Base-by-base conservation (phyloP, 192 early-diverging fungal genomes). In the Funneliformis mosseae region DNA sequence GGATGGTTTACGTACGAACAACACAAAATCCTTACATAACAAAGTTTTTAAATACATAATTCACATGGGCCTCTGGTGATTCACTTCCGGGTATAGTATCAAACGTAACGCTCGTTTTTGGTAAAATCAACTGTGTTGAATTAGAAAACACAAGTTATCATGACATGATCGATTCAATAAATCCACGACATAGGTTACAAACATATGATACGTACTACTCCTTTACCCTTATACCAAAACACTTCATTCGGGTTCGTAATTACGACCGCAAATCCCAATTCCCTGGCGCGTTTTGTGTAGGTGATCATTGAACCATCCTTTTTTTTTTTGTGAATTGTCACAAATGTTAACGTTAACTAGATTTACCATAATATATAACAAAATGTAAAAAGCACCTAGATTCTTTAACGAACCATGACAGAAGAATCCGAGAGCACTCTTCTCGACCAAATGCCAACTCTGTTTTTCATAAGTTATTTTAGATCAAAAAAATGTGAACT, bases 181-280 rank as follows among this genome's bases (percentile, higher is more conserved):
- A 41, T 63, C 39, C 60, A 76, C 39, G 23, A n/a, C 28, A 76
- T 9, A 62, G 18, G 25, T 38, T 33, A 42, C 67, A 48, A 2
- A 28, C 43, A 63, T 14, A 33, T 27, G 7, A 18, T 60, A 71
- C 78, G n/a, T 79, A 71, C 78, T 6, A 61, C 69, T 46, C 64
- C 48, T 23, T 72, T 79, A 8, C 48, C 69, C 27, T 79, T 79
- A 42, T 72, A 70, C 78, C 78, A 79, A 71, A 60, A 79, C 33
- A 79, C 60, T 39, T 79, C 78, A 71, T 79, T 79, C 3, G 78
- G 78, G 41, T 79, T 79, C 2, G 28, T 48, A n/a, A 79, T 61
- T 14, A 79, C 48, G 3, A 79, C 78, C 7, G 78, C 71, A 71
- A 43, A 79, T 23, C 78, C 78, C 41, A 79, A 18, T 25, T 55